phyloP scores from a whole-genome alignment of 2,329 filamentous ascomycete species.

The Karstenula rhodostoma region DNA sequence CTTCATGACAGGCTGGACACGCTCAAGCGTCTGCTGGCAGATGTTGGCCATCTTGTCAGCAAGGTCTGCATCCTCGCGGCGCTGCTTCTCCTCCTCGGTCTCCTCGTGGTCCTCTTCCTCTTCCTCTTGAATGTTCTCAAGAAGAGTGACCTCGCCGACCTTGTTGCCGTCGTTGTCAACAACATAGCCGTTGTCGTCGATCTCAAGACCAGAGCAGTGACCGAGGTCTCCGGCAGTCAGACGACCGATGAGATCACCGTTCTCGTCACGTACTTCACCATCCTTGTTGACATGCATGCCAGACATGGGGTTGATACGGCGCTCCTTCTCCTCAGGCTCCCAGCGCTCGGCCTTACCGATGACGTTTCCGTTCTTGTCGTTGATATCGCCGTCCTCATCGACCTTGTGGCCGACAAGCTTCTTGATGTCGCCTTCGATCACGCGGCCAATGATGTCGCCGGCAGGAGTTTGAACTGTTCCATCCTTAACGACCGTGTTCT shows the following conservation, averaged over 20 bases:
- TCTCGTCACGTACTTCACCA: conserved; percentile 61
- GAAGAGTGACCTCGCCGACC: conserved; percentile 68
- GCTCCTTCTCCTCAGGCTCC: conserved; percentile 62
- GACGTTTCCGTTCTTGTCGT: conserved; percentile 62
- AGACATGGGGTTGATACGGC: conserved; percentile 68
- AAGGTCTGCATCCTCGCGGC: conserved; percentile 74
- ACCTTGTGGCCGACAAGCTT: conserved; percentile 60
- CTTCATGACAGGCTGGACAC: conserved; percentile 83
- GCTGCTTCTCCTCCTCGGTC: conserved; percentile 54
- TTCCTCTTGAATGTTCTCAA: conserved; percentile 67
- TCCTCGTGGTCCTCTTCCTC: conserved; percentile 64
- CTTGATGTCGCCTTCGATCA: conserved; percentile 61
- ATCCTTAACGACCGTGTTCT: conserved; percentile 64
- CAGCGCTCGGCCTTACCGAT: conserved; percentile 62
- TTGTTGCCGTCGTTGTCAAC: conserved; percentile 67
- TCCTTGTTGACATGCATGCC: conserved; percentile 63
- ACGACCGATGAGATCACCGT: conserved; percentile 59
- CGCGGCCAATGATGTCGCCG: conserved; percentile 58
- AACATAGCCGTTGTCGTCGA: conserved; percentile 62
- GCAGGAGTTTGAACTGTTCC: conserved; percentile 60
- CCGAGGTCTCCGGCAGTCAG: conserved; percentile 61
- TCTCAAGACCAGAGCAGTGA: conserved; percentile 61
- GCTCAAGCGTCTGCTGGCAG: conserved; percentile 81
- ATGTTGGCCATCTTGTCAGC: conserved; percentile 77
- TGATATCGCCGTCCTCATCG: conserved; percentile 61